Evolutionary conservation across 129 eudicot species (phyloP), one percentile per base, ranked within the genome.

Genomic region (Pittosporum tobira): DNA sequence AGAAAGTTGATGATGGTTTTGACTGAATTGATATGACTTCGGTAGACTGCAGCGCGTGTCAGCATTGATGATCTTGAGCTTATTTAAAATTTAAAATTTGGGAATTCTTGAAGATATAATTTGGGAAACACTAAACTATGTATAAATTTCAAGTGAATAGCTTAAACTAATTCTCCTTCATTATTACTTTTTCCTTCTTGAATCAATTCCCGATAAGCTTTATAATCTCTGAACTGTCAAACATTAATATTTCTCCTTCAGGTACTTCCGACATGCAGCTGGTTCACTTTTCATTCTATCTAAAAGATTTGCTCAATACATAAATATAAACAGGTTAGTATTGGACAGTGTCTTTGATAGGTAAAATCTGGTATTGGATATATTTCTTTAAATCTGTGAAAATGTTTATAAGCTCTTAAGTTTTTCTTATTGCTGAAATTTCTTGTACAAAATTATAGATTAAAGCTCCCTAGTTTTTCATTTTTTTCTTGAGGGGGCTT

Each of bases 251-350:
- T 55, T 73, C n/a, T n/a, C 24, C 49, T 75, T 29, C 76, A 88
- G 94, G 89, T 88, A 88, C 79, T 84, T 88, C 55, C 44, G 61
- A 21, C 61, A 56, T 56, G 61, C 61, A 6, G 36, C 43, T 30
- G 61, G 61, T 23, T 56, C 61, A 19, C 45, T 56, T 31, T 31
- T 56, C 45, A 56, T 56, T 34, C 61, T 56, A 31, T 56, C 61
- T 45, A 56, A 21, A 56, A 30, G 20, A 45, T 56, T 56, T 34
- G 61, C 61, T 56, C 61, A 19, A 27, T 56, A 56, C 31, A 56
- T 56, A 24, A 18, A 55, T 30, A 55, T 31, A 55, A 55, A 55
- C 61, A 55, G 61, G 61, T 55, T 55, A 55, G 60, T 30, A n/a
- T n/a, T n/a, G 29, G 16, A 30, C 40, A 19, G 30, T 7, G 27